Percentiles rank a stretch among this genome's conserved stretches.
phyloP scores from a whole-genome alignment of 345 rosid species.

The Syzygium jambos region DNA sequence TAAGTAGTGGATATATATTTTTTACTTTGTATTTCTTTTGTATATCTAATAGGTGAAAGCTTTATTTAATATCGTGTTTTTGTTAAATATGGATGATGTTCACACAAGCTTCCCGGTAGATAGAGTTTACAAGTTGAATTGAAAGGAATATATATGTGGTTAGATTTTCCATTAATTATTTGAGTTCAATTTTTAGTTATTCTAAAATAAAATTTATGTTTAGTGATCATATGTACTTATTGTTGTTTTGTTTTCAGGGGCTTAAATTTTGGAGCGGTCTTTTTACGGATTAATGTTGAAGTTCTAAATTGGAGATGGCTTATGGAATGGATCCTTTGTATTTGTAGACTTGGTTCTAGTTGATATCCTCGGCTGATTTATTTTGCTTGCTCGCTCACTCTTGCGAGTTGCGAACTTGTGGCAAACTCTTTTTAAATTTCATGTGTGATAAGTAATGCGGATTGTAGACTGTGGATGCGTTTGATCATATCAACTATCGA shows the following conservation, averaged over 20 bases:
- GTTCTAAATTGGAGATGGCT: not conserved
- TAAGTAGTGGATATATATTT: not conserved
- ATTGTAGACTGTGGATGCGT: not conserved
- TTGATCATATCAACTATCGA: no score
- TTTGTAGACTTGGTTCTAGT: not conserved
- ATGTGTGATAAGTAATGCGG: no score
- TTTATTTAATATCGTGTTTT: not conserved
- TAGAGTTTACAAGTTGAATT: not conserved
- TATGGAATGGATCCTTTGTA: not conserved
- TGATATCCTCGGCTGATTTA: no score
- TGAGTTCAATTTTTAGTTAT: not conserved
- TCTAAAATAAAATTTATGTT: not conserved
- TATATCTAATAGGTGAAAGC: not conserved
- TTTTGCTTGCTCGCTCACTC: no score
- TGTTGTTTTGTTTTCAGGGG: not conserved
- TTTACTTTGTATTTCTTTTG: no score
- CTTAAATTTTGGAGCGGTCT: not conserved
- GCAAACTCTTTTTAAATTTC: not conserved
- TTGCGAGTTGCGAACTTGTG: not conserved
- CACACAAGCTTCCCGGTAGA: not conserved
- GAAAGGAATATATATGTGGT: not conserved
- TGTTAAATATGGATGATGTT: not conserved
- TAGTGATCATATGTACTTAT: no score
- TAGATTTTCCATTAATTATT: no score
- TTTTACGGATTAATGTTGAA: not conserved